A percentile compares a stretch with the other conserved stretches of the same genome.
Evolutionary conservation across 2,329 filamentous ascomycete genomes (phyloP).

Genomic region (Mollisiaceae sp.): DNA sequence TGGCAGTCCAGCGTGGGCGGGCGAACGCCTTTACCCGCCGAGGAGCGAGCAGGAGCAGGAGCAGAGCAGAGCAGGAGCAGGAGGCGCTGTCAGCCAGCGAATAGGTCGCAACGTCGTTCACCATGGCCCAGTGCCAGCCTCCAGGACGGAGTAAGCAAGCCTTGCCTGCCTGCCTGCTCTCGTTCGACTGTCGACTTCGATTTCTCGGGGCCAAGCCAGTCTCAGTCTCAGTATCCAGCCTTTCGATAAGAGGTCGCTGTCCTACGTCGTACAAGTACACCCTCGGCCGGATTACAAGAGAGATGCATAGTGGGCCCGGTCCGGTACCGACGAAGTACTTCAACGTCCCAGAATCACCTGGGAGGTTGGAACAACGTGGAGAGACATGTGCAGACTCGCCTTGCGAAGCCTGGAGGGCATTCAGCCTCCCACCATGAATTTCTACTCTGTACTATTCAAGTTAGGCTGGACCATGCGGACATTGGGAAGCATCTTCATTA

Average conservation of each 20-base stretch:
- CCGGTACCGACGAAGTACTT: not conserved
- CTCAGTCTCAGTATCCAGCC: too few relatives aligned
- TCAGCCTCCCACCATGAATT: not conserved
- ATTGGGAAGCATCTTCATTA: not conserved
- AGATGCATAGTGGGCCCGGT: not conserved
- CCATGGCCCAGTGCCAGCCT: too few relatives aligned
- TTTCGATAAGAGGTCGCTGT: not conserved
- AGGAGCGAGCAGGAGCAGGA: too few relatives aligned
- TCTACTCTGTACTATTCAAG: too few relatives aligned
- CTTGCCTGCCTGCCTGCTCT: too few relatives aligned
- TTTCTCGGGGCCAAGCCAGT: too few relatives aligned
- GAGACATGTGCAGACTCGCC: not conserved
- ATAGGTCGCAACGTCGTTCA: too few relatives aligned
- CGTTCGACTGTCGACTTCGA: too few relatives aligned
- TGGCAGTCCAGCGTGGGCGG: not conserved
- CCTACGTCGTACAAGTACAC: too few relatives aligned
- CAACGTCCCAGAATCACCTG: not conserved
- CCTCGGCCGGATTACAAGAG: not conserved
- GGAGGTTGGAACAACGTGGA: not conserved
- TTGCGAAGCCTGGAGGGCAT: not conserved
- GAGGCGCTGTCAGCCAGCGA: too few relatives aligned
- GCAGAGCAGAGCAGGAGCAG: too few relatives aligned
- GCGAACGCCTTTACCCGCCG: slow-evolving; percentile 2
- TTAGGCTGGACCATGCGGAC: not conserved
- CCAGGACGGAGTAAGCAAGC: too few relatives aligned